A percentile compares a stretch with the other conserved stretches of the same genome.
These are phyloP conservation scores for Zygosaccharomyces lentus DNA, from an alignment of 805 yeast species.

Conservation along the genomic window DNA sequence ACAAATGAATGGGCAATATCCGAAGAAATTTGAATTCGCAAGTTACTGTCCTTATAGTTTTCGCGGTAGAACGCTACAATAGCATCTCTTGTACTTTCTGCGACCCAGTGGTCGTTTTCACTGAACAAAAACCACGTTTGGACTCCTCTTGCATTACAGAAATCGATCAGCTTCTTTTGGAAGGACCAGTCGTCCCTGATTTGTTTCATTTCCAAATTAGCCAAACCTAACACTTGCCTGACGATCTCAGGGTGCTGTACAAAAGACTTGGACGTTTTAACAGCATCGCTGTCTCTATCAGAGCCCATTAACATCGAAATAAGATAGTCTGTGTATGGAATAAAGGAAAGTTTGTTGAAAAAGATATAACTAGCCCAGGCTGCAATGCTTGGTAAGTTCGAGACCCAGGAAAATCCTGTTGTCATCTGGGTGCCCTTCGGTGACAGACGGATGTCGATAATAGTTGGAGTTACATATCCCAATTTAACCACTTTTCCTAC, in stretches of 20 bases:
- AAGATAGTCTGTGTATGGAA: conserved; percentile 22
- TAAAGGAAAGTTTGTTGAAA: conserved; percentile 28
- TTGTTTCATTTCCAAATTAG: conserved; percentile 52
- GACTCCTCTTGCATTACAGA: conserved; percentile 23
- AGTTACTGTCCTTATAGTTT: conserved; percentile 19
- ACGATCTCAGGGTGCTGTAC: conserved; percentile 43
- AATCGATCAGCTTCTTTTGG: conserved; percentile 46
- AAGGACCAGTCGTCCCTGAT: conserved; percentile 48
- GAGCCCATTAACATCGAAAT: conserved; percentile 32
- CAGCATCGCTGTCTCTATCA: conserved; percentile 32
- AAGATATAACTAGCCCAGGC: conserved; percentile 29
- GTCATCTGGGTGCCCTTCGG: conserved; percentile 38
- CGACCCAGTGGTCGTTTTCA: conserved; percentile 63
- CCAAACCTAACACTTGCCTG: conserved; percentile 53
- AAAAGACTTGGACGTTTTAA: conserved; percentile 42
- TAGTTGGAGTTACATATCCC: conserved; percentile 69
- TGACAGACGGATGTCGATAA: conserved; percentile 53
- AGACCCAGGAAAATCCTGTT: conserved; percentile 23
- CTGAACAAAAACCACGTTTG: conserved; percentile 57
- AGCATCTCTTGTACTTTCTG: conserved; percentile 44
- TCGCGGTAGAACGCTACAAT: conserved; percentile 39
- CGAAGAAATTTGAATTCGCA: conserved; percentile 33
- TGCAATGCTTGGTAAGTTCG: conserved; percentile 30
- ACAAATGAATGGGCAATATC: conserved; percentile 57
- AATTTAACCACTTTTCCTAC: conserved; percentile 39